These are phyloP conservation scores for Coemansia sp. DNA, from an alignment of 192 early-diverging fungal species.

Conservation along the genomic window DNA sequence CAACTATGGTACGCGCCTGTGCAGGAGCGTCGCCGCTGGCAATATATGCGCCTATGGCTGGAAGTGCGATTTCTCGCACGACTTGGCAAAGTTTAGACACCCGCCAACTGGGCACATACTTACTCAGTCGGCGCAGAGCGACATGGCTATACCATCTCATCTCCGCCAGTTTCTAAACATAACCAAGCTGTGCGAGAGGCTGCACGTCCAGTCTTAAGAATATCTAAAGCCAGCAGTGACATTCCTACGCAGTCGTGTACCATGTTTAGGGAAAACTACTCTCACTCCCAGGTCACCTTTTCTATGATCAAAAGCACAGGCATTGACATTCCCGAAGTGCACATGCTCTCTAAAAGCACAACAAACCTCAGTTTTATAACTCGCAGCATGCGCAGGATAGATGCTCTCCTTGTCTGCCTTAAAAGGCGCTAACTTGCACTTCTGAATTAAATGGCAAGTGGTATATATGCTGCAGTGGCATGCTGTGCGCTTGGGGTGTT, in stretches of 20 bases:
- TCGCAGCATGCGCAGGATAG: neutral
- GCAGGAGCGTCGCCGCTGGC: constrained; percentile 25
- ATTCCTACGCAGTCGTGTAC: constrained; percentile 33
- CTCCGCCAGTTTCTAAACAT: too few relatives aligned
- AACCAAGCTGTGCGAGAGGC: constrained; percentile 25
- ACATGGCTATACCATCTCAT: too few relatives aligned
- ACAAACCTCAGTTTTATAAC: constrained; percentile 48
- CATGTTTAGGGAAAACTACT: constrained; percentile 24
- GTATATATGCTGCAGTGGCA: too few relatives aligned
- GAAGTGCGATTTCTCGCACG: constrained; percentile 53
- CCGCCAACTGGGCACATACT: too few relatives aligned
- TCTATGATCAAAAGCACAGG: constrained; percentile 45
- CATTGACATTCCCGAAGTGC: constrained; percentile 15
- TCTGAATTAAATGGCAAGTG: neutral
- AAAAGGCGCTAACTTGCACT: neutral
- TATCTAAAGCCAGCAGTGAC: constrained; percentile 10
- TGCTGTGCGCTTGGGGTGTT: too few relatives aligned
- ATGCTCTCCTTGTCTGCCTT: neutral
- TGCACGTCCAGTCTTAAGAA: constrained; percentile 44
- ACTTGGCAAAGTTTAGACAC: too few relatives aligned
- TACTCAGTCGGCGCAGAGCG: too few relatives aligned
- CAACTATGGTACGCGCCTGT: constrained; percentile 30
- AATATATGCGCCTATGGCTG: constrained; percentile 28
- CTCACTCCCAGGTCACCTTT: constrained; percentile 19
- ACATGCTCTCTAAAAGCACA: constrained; percentile 5